These are phyloP conservation scores for Suillus bovinus DNA, from an alignment of 768 basidiomycete species.

Conservation along the genomic window DNA sequence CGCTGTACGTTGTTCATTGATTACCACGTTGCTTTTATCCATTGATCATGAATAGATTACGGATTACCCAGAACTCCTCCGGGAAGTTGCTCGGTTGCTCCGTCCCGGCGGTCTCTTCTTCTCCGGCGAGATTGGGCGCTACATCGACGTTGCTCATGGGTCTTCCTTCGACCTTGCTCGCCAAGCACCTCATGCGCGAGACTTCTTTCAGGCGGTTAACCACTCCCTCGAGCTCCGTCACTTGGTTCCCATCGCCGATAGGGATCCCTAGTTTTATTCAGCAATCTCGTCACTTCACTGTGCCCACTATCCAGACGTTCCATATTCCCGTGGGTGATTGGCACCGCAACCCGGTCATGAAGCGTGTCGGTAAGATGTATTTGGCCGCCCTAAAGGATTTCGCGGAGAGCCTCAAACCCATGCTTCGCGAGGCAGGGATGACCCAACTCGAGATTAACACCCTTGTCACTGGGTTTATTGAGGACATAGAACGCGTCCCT, in stretches of 20 bases:
- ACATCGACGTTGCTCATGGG: conserved; percentile 40
- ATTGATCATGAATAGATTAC: conserved; percentile 43
- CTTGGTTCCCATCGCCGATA: conserved; percentile 38
- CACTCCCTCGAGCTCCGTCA: conserved; percentile 38
- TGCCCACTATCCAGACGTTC: conserved; percentile 35
- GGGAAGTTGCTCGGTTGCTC: conserved; percentile 63
- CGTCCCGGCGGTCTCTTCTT: conserved; percentile 72
- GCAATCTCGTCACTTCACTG: conserved; percentile 40
- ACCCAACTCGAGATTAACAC: conserved; percentile 37
- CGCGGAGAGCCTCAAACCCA: conserved; percentile 47
- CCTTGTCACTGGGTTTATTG: conserved; percentile 42
- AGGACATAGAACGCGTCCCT: conserved; percentile 45
- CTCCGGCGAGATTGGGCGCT: conserved; percentile 59
- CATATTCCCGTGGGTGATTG: conserved; percentile 59
- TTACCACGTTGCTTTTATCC: conserved; percentile 14
- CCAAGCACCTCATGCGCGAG: conserved; percentile 26
- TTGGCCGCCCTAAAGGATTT: conserved; percentile 42
- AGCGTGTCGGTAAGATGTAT: conserved; percentile 43
- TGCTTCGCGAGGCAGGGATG: conserved; percentile 42
- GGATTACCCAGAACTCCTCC: conserved; percentile 52
- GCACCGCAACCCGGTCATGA: conserved; percentile 33
- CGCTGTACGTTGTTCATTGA: conserved; percentile 46
- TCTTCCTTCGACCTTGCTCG: conserved; percentile 25
- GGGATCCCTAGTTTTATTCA: conserved; percentile 41
- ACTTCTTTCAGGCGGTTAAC: conserved; percentile 43